A percentile compares a stretch with the other conserved stretches of the same genome.
phyloP scores from a whole-genome alignment of 148 eudicot genomes.

The Heliosperma pusillum region DNA sequence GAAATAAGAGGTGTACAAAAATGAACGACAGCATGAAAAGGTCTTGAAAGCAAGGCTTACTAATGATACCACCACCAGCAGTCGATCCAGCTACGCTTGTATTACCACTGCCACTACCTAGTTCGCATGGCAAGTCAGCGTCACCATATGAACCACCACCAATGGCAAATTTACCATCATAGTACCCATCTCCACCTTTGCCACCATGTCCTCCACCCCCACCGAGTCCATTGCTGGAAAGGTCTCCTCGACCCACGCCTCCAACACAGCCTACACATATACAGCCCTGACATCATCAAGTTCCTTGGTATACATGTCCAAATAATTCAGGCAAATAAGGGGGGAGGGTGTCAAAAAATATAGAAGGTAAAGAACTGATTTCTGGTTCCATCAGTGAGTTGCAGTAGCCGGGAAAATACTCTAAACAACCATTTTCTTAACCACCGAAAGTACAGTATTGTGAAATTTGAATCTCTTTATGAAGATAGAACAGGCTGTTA shows the following conservation, averaged over 20 bases:
- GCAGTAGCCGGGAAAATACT: not conserved
- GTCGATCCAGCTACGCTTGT: constrained; percentile 67
- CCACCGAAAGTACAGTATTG: not conserved
- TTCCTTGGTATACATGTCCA: not conserved
- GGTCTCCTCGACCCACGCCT: constrained; percentile 73
- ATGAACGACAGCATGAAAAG: not conserved
- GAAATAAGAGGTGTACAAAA: not conserved
- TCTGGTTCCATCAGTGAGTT: not conserved
- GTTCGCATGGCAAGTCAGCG: constrained; percentile 92
- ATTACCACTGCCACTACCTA: constrained; percentile 96
- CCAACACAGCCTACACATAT: constrained; percentile 64
- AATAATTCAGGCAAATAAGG: not conserved
- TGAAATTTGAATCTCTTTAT: not conserved
- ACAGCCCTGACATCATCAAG: not conserved
- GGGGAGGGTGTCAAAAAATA: not conserved
- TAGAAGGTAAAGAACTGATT: not conserved
- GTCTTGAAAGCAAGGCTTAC: constrained; percentile 33
- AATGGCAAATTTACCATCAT: constrained; percentile 42
- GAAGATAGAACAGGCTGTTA: not conserved
- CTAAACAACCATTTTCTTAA: not conserved
- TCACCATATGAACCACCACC: constrained; percentile 78
- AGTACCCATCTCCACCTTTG: constrained; percentile 82
- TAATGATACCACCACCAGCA: constrained; percentile 86
- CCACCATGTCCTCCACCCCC: constrained; percentile 99
- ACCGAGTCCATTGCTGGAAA: constrained; percentile 68